Evolutionary conservation across 441 rosid genomes (phyloP).

Genomic region (Gossypium laxum): DNA sequence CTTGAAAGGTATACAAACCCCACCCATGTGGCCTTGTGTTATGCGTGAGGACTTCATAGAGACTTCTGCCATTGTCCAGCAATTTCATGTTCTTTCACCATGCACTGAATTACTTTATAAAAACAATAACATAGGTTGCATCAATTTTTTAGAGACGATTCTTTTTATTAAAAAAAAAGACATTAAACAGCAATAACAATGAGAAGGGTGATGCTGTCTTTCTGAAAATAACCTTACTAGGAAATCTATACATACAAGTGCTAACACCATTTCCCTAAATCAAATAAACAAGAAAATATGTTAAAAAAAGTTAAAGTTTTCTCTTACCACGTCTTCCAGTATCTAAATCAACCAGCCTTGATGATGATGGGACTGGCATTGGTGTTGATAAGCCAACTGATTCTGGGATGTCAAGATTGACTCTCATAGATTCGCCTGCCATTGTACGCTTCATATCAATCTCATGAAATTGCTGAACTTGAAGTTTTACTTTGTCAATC

Average conservation of each 20-base stretch:
- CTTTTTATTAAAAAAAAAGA: background rate
- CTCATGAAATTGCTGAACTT: slow-evolving; percentile 35
- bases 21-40: too few species aligned
- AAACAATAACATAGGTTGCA: background rate
- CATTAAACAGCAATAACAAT: background rate
- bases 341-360: slow-evolving; percentile 59
- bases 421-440: slow-evolving; percentile 36
- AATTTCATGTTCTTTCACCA: background rate
- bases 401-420: slow-evolving; percentile 77
- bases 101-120: background rate
- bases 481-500: slow-evolving; percentile 60
- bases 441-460: slow-evolving; percentile 30
- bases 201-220: background rate
- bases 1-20: too few species aligned
- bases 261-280: slow-evolving; percentile 6
- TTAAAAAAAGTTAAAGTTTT: slow-evolving; percentile 31
- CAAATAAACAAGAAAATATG: background rate
- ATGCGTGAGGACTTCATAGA: too few species aligned
- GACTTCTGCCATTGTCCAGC: too few species aligned
- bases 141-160: background rate
- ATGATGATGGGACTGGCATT: slow-evolving; percentile 36
- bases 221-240: background rate
- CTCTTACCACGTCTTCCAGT: slow-evolving; percentile 54
- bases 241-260: background rate
- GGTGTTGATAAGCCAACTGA: slow-evolving; percentile 62